phyloP scores from a whole-genome alignment of 1,139 yeast species.

The Taphrina sp. region DNA sequence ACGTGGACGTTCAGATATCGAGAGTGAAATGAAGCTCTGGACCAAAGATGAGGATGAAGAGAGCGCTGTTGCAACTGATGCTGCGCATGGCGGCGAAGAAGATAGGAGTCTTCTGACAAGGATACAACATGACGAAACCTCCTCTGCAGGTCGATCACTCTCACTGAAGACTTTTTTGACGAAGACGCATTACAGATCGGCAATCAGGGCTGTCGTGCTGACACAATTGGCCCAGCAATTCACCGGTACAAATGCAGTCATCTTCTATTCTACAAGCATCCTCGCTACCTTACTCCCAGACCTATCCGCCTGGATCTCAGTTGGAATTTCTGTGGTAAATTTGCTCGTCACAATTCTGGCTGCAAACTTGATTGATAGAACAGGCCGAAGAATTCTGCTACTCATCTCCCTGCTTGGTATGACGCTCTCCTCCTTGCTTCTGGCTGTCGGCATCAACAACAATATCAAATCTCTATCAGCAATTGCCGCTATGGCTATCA shows the following conservation, averaged over 20 bases:
- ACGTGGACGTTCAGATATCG: constrained; percentile 42
- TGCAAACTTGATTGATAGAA: constrained; percentile 67
- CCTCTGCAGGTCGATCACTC: constrained; percentile 2
- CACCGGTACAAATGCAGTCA: constrained; percentile 86
- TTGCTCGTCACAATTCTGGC: constrained; percentile 68
- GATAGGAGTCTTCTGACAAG: neutral
- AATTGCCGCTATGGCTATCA: constrained; percentile 66
- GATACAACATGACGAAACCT: neutral
- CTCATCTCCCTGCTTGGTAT: constrained; percentile 64
- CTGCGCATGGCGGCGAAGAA: constrained; percentile 1
- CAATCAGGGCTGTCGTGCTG: constrained; percentile 66
- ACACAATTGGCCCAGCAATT: constrained; percentile 85
- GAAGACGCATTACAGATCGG: constrained; percentile 54
- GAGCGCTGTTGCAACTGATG: constrained; percentile 13
- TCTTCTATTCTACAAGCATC: constrained; percentile 55
- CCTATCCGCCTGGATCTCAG: constrained; percentile 44
- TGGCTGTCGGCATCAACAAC: constrained; percentile 56
- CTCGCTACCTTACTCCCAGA: constrained; percentile 14
- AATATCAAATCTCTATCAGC: constrained; percentile 57
- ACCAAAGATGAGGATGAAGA: constrained; percentile 5
- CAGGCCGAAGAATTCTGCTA: constrained; percentile 75
- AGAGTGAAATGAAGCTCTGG: constrained; percentile 39
- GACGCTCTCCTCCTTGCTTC: constrained; percentile 61
- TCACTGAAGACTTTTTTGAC: constrained; percentile 50
- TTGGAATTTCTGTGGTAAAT: constrained; percentile 65